Evolutionary conservation across 176 grass and related monocot species (phyloP).

Genomic region (Elaeis guineensis): DNA sequence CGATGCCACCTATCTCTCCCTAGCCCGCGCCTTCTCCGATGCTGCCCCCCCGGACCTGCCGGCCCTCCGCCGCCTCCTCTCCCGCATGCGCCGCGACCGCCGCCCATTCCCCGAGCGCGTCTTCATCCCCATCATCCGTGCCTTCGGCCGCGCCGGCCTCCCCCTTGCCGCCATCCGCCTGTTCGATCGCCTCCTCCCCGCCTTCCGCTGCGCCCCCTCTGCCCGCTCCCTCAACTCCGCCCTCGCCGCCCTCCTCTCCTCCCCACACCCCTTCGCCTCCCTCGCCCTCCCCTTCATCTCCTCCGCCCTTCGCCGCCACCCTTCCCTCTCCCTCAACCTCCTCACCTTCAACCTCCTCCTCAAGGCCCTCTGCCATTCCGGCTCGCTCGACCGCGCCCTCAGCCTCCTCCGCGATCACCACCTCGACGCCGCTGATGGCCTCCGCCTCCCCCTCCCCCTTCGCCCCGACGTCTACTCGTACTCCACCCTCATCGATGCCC

Average conservation of each 20-base stretch:
- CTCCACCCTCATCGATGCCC: too few relatives aligned
- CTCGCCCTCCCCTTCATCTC: conserved; percentile 33
- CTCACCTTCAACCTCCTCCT: too few relatives aligned
- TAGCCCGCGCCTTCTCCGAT: conserved; percentile 34
- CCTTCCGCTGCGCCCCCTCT: conserved; percentile 11
- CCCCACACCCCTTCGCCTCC: conserved; percentile 14
- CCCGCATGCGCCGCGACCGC: conserved; percentile 22
- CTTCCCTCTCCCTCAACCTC: conserved; percentile 27
- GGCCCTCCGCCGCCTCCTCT: conserved; percentile 28
- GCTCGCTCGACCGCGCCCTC: conserved; percentile 35
- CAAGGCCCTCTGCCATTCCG: too few relatives aligned
- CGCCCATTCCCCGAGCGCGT: conserved; percentile 32
- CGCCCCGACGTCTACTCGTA: too few relatives aligned
- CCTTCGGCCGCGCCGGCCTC: conserved; percentile 29
- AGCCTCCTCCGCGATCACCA: conserved; percentile 66
- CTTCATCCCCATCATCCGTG: conserved; percentile 57
- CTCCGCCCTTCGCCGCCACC: conserved; percentile 36
- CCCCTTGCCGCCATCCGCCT: conserved; percentile 14
- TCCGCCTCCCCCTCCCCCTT: too few relatives aligned
- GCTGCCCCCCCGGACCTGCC: conserved; percentile 17
- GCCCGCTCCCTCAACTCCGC: conserved; percentile 17
- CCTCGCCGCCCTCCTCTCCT: conserved; percentile 40
- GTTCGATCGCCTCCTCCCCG: conserved; percentile 2
- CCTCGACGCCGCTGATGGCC: conserved; percentile 14
- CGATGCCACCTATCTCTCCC: conserved; percentile 42